phyloP scores from a whole-genome alignment of 2,329 filamentous ascomycete genomes.

The Diaporthe vexans region DNA sequence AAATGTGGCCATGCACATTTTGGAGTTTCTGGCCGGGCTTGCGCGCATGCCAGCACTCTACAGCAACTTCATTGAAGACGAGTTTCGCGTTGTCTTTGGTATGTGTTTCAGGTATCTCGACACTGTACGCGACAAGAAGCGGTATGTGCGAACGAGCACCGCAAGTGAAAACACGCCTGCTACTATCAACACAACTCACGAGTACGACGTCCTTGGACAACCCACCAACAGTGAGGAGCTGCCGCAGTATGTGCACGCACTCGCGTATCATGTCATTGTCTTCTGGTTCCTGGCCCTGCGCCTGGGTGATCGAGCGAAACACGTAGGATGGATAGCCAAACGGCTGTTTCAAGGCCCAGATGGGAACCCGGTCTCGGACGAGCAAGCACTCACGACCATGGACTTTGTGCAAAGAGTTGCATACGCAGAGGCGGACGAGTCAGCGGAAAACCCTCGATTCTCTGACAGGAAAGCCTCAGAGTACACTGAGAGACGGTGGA shows the following conservation, averaged over 20 bases:
- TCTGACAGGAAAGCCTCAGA: constrained; percentile 74
- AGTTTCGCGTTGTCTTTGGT: constrained; percentile 94
- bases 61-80: constrained; percentile 89
- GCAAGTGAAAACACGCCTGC: constrained; percentile 58
- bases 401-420: constrained; percentile 94
- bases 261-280: constrained; percentile 95
- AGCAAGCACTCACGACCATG: constrained; percentile 92
- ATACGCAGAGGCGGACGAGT: constrained; percentile 88
- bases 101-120: constrained; percentile 96
- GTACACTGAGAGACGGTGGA: constrained; percentile 77
- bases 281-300: constrained; percentile 97
- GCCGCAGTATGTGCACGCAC: constrained; percentile 92
- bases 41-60: constrained; percentile 88
- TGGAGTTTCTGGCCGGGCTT: constrained; percentile 93
- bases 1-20: constrained; percentile 91
- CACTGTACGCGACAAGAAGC: constrained; percentile 80
- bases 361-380: constrained; percentile 83
- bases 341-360: constrained; percentile 85
- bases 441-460: constrained; percentile 75
- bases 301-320: constrained; percentile 83
- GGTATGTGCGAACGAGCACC: constrained; percentile 61
- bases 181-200: constrained; percentile 42
- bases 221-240: constrained; percentile 75
- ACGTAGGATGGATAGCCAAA: constrained; percentile 91
- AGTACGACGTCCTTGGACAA: constrained; percentile 49